These are phyloP conservation scores for Epichloe sp. DNA, from an alignment of 2,329 filamentous ascomycete species.

Conservation along the genomic window DNA sequence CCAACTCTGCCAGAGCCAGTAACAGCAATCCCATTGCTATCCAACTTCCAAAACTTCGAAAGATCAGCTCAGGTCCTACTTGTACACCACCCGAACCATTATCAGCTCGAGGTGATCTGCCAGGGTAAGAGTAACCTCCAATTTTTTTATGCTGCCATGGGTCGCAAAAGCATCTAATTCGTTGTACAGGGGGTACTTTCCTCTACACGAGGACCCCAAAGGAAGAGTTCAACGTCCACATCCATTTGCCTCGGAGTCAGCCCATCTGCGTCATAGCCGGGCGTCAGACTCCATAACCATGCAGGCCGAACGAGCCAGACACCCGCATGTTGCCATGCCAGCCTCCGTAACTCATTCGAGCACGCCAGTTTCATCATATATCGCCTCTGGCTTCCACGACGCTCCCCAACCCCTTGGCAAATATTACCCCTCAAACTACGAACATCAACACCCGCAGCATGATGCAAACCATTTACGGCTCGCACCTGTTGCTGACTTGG, in stretches of 20 bases:
- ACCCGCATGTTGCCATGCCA: slow-evolving; percentile 10
- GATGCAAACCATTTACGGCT: slow-evolving; percentile 7
- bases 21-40: slow-evolving; percentile 40
- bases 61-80: slow-evolving; percentile 25
- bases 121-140: slow-evolving; percentile 32
- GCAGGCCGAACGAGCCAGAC: slow-evolving; percentile 12
- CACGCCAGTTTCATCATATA: slow-evolving; percentile 37
- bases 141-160: not conserved
- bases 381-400: slow-evolving; percentile 35
- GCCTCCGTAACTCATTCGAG: slow-evolving; percentile 15
- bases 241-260: slow-evolving; percentile 33
- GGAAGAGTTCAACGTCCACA: slow-evolving; percentile 34
- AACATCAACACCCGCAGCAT: slow-evolving; percentile 18
- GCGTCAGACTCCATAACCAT: slow-evolving; percentile 18
- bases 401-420: slow-evolving; percentile 42
- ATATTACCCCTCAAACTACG: slow-evolving; percentile 51
- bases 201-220: slow-evolving; percentile 42
- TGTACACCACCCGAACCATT: slow-evolving; percentile 35
- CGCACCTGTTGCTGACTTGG: slow-evolving; percentile 12
- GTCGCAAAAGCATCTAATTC: not conserved
- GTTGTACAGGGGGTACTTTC: slow-evolving; percentile 43
- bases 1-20: slow-evolving; percentile 8
- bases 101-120: slow-evolving; percentile 44
- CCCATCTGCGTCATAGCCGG: slow-evolving; percentile 23
- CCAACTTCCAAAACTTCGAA: slow-evolving; percentile 30